Conservation (phyloP, 345 rosid species). For the Gossypium turneri region DNA sequence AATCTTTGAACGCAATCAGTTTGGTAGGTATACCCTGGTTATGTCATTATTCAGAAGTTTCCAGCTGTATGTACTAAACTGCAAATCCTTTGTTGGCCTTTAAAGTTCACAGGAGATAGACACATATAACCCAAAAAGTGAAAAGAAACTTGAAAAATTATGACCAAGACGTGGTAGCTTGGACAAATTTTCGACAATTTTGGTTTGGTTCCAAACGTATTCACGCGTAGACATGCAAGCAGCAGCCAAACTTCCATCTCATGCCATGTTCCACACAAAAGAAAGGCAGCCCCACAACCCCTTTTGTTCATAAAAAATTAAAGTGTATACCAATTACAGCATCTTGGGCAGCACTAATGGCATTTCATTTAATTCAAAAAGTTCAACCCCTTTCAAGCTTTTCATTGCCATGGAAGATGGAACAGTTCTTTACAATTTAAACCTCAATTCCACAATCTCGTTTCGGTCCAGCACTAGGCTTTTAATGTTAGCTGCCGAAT, state of each 20-base stretch:
- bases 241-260: neutral
- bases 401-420: slow-evolving; percentile 20
- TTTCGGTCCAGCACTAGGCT: slow-evolving; percentile 20
- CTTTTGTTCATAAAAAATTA: neutral
- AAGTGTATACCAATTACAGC: neutral
- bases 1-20: neutral
- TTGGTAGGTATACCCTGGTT: neutral
- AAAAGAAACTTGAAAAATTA: neutral
- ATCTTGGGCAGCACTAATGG: neutral
- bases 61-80: neutral
- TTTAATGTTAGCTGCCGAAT: slow-evolving; percentile 14
- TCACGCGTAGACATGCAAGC: neutral
- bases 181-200: neutral
- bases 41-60: neutral
- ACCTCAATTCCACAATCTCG: slow-evolving; percentile 28
- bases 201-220: neutral
- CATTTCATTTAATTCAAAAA: slow-evolving; percentile 20
- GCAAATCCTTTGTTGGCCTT: neutral
- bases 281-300: slow-evolving; percentile 4
- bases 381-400: slow-evolving; percentile 21
- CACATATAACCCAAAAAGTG: neutral
- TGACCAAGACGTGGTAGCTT: neutral
- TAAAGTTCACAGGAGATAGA: neutral
- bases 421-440: slow-evolving; percentile 31
- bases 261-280: neutral